A percentile compares a stretch with the other conserved stretches of the same genome.
Evolutionary conservation across 768 basidiomycete species (phyloP).

Genomic region (Psilocybe subaeruginosa): DNA sequence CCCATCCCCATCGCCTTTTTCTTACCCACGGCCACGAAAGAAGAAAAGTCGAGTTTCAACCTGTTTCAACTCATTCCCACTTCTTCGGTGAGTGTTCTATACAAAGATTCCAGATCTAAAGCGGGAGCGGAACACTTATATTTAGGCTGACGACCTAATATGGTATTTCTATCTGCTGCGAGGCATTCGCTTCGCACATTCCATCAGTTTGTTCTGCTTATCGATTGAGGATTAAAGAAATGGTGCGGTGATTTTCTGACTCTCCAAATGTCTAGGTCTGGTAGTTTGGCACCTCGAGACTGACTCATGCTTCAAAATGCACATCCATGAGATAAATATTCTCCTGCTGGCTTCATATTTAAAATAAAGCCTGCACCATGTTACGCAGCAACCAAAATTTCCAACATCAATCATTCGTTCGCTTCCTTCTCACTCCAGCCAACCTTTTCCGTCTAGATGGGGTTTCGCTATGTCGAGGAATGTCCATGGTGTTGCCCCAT

Average conservation of each 20-base stretch:
- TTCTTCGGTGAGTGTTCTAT: neutral
- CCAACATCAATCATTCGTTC: slow-evolving; percentile 1
- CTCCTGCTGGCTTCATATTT: neutral
- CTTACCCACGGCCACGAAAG: neutral
- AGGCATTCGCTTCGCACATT: neutral
- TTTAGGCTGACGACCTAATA: neutral
- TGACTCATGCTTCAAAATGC: neutral
- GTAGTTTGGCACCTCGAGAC: neutral
- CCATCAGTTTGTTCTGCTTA: neutral
- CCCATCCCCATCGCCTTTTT: neutral
- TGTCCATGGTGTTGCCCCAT: slow-evolving; percentile 1
- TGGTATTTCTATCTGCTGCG: neutral
- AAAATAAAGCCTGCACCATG: neutral
- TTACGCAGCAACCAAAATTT: neutral
- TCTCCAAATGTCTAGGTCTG: neutral
- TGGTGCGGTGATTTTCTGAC: neutral
- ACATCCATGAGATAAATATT: slow-evolving; percentile 3
- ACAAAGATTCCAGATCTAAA: neutral
- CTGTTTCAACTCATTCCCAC: slow-evolving; percentile 4
- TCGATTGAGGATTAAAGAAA: neutral
- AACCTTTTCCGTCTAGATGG: neutral
- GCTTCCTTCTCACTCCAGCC: slow-evolving; percentile 2
- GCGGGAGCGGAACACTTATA: neutral
- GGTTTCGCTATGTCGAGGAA: slow-evolving; percentile 1
- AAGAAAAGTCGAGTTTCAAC: slow-evolving; percentile 3